Evolutionary conservation across 306 rosid genomes (phyloP), one percentile per base, ranked within the genome.

Genomic region (Amphicarpaea edgeworthii): DNA sequence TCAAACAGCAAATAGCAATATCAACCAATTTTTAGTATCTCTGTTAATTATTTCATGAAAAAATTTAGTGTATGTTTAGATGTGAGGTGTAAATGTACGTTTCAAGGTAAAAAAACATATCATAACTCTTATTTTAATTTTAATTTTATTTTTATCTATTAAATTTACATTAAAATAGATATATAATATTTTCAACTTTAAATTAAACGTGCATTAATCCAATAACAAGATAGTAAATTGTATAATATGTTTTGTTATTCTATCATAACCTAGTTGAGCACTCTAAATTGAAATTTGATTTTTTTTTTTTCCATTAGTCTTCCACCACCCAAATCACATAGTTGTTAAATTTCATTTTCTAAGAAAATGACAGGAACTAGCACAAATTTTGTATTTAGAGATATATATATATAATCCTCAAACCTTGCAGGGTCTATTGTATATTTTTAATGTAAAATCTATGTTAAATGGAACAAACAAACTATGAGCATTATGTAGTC

Each of bases 361-460:
- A 20, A 8, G 15, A 34, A 75, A 14, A 57, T 1, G 6, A 72
- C 2, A 40, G 16, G 8, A 21, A 14, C 10, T 41, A 23, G 26
- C 5, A 16, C 26, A 45, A 6, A 17, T 12, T 3, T 60, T 30
- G 10, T 17, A 21, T 10, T 59, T 28, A 30, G 21, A 43, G 12
- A 45, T 59, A 73, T 28, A 30, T 15, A 43, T 8, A 45, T 59
- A 73, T 46, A 28, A 40, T 30, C 38, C 21, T 61, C 23, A 42
- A 17, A 73, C 1, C 41, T 15, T 45, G 37, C 12, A 64, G 68
- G 78, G 30, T 43, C 59, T 43, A 12, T 58, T 43, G 50, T 59
- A 7, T n/a, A n/a, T n/a, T 24, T 46, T 73, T 8, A 41, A 42
- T n/a, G 45, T 6, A 73, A 10, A 26, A 41, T 23, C 2, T 41